Evolutionary conservation across 2,329 filamentous ascomycete species (phyloP), one percentile per base, ranked within the genome.

Genomic region (Colletotrichum abscissum): DNA sequence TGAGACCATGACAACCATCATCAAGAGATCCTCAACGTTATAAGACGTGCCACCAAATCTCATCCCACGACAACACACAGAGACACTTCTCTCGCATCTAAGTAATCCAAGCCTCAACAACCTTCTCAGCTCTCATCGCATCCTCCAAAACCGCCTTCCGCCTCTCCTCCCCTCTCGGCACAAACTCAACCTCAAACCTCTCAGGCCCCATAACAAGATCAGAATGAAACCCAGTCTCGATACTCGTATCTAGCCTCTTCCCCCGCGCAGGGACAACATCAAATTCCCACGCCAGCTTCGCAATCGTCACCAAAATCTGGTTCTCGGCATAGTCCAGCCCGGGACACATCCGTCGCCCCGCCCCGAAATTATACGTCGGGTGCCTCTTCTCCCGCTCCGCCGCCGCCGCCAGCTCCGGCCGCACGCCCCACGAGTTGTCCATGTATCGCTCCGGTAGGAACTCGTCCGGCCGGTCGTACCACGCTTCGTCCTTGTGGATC

Each of bases 281-380:
- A 58, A 88, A 87, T 1, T 84, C 86, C 88, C 88, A 90, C 0
- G 90, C 74, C 12, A 86, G 58, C 70, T 85, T 84, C 1, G 85
- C 78, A 57, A 84, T 77, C 3, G 79, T 78, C 1, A 84, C 62
- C 63, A 84, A 78, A 35, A 89, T 75, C 35, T 82, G 86, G 35
- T 84, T 83, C 75, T 87, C 84, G 3, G 86, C 85, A 24, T 89
- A 83, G 62, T 88, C 83, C 16, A 86, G 84, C 0, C 88, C 87
- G 1, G 83, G 82, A 73, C 87, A 89, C 35, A 85, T 82, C 7
- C 87, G 81, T 7, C 87, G 81, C 0, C 87, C 87, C 9, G 82
- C 83, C 0, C 86, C 87, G 74, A 88, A 89, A 1, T 79, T 79
- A 76, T 86, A 88, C 63, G 76, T 76, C n/a, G 66, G 70, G 30